Conservation (phyloP, 495 filamentous ascomycete species). For the Penicillium longicatenatum region DNA sequence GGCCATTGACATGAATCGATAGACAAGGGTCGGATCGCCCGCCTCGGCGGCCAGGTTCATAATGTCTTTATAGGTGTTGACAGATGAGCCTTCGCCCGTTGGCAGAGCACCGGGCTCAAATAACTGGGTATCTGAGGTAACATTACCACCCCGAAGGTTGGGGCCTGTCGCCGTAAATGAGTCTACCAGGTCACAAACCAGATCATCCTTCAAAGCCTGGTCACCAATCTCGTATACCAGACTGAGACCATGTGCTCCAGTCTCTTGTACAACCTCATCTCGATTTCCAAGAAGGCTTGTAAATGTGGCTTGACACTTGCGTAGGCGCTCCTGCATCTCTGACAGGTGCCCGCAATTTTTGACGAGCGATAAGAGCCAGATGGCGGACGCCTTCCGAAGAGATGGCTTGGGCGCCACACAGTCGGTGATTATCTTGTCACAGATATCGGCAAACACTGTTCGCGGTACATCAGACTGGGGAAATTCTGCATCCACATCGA, state of each 20-base stretch:
- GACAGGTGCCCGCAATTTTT: conserved; percentile 80
- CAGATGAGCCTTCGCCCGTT: conserved; percentile 82
- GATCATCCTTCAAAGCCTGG: conserved; percentile 71
- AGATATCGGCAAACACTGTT: conserved; percentile 51
- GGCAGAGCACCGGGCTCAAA: conserved; percentile 93
- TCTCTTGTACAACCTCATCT: conserved; percentile 93
- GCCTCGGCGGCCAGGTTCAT: conserved; percentile 91
- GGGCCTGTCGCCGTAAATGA: conserved; percentile 80
- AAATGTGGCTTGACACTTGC: conserved; percentile 83
- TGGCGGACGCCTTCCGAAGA: conserved; percentile 82
- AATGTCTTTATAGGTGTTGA: conserved; percentile 95
- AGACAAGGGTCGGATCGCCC: conserved; percentile 90
- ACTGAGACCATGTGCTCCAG: conserved; percentile 84
- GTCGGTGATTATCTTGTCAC: conserved; percentile 70
- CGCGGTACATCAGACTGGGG: conserved; percentile 46
- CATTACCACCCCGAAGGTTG: conserved; percentile 67
- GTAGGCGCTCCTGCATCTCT: conserved; percentile 69
- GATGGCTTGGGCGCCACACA: conserved; percentile 83
- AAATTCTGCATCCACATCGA: conserved; percentile 59
- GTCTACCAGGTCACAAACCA: conserved; percentile 82
- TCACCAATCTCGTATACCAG: conserved; percentile 93
- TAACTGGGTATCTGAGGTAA: conserved; percentile 84
- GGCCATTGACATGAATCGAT: conserved; percentile 95
- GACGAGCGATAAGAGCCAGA: conserved; percentile 91
- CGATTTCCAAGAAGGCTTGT: conserved; percentile 82